A percentile compares a stretch with the other conserved stretches of the same genome.
Evolutionary conservation across 805 yeast species (phyloP).

Genomic region (Cyberlindnera nakhonratchasimensis): DNA sequence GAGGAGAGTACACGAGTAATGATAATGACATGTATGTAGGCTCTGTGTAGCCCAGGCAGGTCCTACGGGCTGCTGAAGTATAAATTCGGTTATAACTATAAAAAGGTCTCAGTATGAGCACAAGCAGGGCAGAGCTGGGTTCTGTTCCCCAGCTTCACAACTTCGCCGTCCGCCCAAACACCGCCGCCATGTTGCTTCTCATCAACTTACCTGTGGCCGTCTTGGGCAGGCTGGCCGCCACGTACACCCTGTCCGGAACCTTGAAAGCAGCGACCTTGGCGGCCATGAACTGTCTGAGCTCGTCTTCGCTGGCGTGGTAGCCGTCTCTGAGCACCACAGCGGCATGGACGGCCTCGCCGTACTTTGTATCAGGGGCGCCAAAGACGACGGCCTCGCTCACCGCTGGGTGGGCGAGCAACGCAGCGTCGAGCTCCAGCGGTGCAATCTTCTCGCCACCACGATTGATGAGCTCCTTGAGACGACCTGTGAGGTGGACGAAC

Average conservation of each 20-base stretch:
- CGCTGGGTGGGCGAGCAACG: constrained; percentile 55
- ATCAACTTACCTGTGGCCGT: constrained; percentile 79
- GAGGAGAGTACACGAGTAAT: too few relatives aligned
- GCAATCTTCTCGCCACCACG: constrained; percentile 79
- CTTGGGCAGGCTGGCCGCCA: constrained; percentile 63
- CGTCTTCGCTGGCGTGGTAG: constrained; percentile 34
- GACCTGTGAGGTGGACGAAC: constrained; percentile 59
- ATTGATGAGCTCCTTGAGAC: constrained; percentile 70
- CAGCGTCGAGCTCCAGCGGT: constrained; percentile 66
- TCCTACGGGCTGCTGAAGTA: too few relatives aligned
- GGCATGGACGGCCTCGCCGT: constrained; percentile 70
- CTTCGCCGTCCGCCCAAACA: constrained; percentile 39
- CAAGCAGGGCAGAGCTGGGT: too few relatives aligned
- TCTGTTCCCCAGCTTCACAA: too few relatives aligned
- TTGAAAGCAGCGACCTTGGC: constrained; percentile 53
- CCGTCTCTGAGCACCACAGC: constrained; percentile 56
- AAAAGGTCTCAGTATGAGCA: too few relatives aligned
- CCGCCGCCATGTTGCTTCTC: constrained; percentile 57
- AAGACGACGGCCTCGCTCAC: constrained; percentile 69
- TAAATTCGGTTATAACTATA: too few relatives aligned
- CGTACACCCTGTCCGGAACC: constrained; percentile 54
- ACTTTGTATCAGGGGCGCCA: constrained; percentile 62
- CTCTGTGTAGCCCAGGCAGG: too few relatives aligned
- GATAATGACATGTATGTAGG: too few relatives aligned
- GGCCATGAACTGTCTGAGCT: constrained; percentile 43